These are phyloP conservation scores for Phlyctochytrium bullatum DNA, from an alignment of 192 early-diverging fungal species.

Conservation along the genomic window DNA sequence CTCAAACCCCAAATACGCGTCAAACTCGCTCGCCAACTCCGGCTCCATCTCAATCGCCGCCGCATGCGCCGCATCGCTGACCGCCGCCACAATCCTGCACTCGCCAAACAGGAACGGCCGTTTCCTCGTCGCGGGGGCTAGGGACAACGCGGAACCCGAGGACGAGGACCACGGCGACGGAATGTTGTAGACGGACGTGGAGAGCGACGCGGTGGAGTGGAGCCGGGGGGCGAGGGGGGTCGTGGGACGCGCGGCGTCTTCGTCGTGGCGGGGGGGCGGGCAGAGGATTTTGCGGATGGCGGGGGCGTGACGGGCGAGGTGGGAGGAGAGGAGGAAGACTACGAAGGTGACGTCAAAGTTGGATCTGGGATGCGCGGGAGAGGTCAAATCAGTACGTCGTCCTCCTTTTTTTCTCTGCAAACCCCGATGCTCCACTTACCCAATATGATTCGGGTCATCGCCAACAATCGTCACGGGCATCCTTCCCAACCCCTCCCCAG, in stretches of 20 bases:
- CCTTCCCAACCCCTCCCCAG: not conserved
- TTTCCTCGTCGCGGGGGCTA: too few species aligned
- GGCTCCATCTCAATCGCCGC: constrained; percentile 8
- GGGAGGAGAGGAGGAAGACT: constrained; percentile 17
- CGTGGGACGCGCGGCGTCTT: too few species aligned
- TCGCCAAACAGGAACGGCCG: not conserved
- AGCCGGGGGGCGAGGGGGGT: too few species aligned
- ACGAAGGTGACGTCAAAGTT: not conserved
- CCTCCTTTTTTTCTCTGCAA: too few species aligned
- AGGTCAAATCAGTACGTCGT: not conserved
- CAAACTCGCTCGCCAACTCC: constrained; percentile 11
- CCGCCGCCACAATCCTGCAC: constrained; percentile 8
- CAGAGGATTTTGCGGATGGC: not conserved
- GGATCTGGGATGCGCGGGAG: not conserved
- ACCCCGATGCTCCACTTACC: not conserved
- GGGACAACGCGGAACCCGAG: too few species aligned
- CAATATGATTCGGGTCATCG: not conserved
- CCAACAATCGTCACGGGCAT: too few species aligned
- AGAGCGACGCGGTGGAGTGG: too few species aligned
- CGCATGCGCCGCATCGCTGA: constrained; percentile 4
- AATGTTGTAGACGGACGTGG: too few species aligned
- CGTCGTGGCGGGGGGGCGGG: not conserved
- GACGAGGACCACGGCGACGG: too few species aligned
- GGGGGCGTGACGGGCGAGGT: constrained; percentile 8
- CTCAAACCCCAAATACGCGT: constrained; percentile 20